phyloP scores from a whole-genome alignment of 2,329 filamentous ascomycete species.

The Penicillium glabrum region DNA sequence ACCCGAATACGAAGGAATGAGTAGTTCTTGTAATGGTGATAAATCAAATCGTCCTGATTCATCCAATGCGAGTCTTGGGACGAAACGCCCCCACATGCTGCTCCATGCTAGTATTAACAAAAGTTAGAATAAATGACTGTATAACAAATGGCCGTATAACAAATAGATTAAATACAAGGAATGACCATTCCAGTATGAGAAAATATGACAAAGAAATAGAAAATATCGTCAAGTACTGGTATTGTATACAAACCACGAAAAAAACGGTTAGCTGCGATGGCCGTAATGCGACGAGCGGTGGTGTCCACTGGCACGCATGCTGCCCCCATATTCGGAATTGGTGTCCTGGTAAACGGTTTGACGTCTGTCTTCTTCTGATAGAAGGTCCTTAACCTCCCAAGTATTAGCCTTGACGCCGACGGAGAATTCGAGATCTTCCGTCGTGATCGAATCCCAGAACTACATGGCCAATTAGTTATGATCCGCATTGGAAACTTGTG shows the following conservation, averaged over 20 bases:
- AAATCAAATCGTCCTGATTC: neutral
- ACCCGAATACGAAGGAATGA: neutral
- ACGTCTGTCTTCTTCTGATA: constrained; percentile 77
- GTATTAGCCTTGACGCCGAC: constrained; percentile 94
- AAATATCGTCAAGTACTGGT: constrained; percentile 11
- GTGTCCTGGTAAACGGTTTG: constrained; percentile 68
- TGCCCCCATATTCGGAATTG: constrained; percentile 46
- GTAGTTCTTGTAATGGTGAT: neutral
- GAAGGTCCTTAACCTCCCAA: constrained; percentile 94
- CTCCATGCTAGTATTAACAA: neutral
- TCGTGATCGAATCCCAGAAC: constrained; percentile 99
- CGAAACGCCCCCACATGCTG: neutral
- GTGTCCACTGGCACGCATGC: constrained; percentile 36
- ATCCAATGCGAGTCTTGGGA: neutral
- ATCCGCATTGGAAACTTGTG: neutral
- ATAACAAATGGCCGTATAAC: neutral
- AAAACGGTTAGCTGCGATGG: constrained; percentile 30
- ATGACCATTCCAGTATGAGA: neutral
- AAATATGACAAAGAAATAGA: constrained; percentile 7
- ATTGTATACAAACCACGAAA: constrained; percentile 14
- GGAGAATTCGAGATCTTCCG: constrained; percentile 96
- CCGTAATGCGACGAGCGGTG: constrained; percentile 40
- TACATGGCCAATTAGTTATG: constrained; percentile 43
- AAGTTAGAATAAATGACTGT: neutral
- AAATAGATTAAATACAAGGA: neutral